Base-by-base conservation (phyloP, 352 stramenopile species). In the Blastocystis sp. region DNA sequence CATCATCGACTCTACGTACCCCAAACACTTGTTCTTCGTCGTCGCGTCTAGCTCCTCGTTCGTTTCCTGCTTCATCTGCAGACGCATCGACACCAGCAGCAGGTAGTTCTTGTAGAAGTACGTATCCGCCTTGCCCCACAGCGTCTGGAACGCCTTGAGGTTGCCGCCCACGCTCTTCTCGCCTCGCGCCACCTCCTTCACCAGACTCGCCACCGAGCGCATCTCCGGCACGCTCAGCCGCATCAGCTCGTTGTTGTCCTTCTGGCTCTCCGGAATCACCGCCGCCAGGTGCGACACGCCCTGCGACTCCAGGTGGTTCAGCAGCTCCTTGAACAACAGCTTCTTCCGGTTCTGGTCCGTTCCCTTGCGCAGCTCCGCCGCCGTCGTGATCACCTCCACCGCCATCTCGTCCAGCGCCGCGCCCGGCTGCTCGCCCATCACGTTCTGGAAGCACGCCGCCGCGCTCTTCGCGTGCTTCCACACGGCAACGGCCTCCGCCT, bases 51-150 rank as follows among this genome's bases (percentile, higher is more conserved):
- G n/a, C 55, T 85, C 50, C 31, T 85, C 50, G 29, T 24, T 85
- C 24, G 66, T 59, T n/a, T 85, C 24, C 33, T 69, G 74, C 51
- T 55, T 67, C 26, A 85, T 16, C 31, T 85, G 74, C 21, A 85
- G 21, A 45, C 74, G 74, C 50, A 85, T 26, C 9, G 51, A 26
- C 1, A 26, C 66, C 21, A 85, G 74, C 37, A 85, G 60, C 74
- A 85, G 45, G 45, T 85, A 62, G 39, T 85, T 33, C 29, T 85
- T 85, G 41, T 85, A 85, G 35, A 67, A 85, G 60, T 85, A 85
- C 33, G 65, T 29, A 41, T 85, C 74, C 24, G 41, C 74, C 55
- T 85, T 85, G 2, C 50, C 24, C 74, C 74, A 85, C 33, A 39
- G 21, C 45, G 13, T 35, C 26, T 33, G 33, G 45, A 85, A 69